Evolutionary conservation across 768 basidiomycete species (phyloP).

Genomic region (Boletales sp.): DNA sequence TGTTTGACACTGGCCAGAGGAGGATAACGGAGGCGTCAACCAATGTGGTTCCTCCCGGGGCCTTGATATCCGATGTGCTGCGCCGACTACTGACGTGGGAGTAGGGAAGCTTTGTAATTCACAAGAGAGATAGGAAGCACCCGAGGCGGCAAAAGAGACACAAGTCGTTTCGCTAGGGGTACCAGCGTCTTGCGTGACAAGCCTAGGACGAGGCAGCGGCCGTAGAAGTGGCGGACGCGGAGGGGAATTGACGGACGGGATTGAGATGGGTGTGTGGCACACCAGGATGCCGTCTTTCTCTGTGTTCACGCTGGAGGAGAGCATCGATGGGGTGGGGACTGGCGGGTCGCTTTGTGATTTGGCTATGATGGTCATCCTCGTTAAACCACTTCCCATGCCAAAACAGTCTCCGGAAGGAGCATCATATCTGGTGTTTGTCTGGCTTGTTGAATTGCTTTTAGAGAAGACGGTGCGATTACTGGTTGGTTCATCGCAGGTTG

Average conservation of each 20-base stretch:
- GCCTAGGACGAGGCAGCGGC: slow-evolving; percentile 1
- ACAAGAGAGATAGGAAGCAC: slow-evolving; percentile 19
- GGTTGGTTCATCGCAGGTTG: slow-evolving; percentile 21
- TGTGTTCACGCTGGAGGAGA: slow-evolving; percentile 41
- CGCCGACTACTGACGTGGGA: background rate
- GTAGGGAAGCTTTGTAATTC: slow-evolving; percentile 24
- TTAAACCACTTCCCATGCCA: slow-evolving; percentile 3
- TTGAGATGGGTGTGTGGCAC: background rate
- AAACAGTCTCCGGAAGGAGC: background rate
- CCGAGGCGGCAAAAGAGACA: background rate
- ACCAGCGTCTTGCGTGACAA: background rate
- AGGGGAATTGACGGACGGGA: slow-evolving; percentile 5
- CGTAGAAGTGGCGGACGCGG: slow-evolving; percentile 12
- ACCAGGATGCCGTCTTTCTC: background rate
- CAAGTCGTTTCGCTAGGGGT: background rate
- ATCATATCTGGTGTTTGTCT: background rate
- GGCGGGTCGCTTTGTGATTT: slow-evolving; percentile 8
- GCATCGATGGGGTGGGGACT: slow-evolving; percentile 45
- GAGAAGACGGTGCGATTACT: slow-evolving; percentile 9
- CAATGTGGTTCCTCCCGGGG: background rate
- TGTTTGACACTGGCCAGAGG: background rate
- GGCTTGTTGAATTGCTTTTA: background rate
- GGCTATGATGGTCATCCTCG: slow-evolving; percentile 19
- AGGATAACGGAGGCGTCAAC: background rate
- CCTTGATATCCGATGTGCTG: background rate